phyloP scores from a whole-genome alignment of 2,329 filamentous ascomycete genomes.

The Sporothrix brunneoviolacea region DNA sequence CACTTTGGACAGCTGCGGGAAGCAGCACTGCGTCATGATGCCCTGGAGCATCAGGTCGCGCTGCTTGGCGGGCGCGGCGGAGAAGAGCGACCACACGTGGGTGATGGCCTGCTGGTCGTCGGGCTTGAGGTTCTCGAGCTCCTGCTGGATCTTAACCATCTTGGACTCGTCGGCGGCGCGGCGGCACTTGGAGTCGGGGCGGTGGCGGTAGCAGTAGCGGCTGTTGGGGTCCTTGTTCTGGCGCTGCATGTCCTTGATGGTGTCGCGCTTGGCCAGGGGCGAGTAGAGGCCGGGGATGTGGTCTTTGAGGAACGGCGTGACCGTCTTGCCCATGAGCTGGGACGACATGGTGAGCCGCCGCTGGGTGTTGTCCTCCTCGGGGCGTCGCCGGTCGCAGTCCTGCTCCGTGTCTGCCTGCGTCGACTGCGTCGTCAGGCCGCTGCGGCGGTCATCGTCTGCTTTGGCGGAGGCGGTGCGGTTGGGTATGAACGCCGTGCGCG shows the following conservation, averaged over 20 bases:
- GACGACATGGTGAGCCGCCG: slow-evolving; percentile 52
- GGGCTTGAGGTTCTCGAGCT: slow-evolving; percentile 73
- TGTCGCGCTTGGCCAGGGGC: slow-evolving; percentile 58
- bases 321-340: slow-evolving; percentile 67
- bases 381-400: slow-evolving; percentile 46
- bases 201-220: slow-evolving; percentile 92
- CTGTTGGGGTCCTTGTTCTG: slow-evolving; percentile 60
- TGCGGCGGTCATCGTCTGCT: slow-evolving; percentile 1
- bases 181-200: slow-evolving; percentile 88
- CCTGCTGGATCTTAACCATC: slow-evolving; percentile 90
- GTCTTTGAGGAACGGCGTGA: slow-evolving; percentile 81
- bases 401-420: slow-evolving; percentile 25
- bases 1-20: slow-evolving; percentile 90
- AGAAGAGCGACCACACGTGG: slow-evolving; percentile 97
- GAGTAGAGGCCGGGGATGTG: slow-evolving; percentile 89
- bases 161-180: slow-evolving; percentile 89
- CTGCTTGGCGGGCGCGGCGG: slow-evolving; percentile 86
- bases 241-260: slow-evolving; percentile 31
- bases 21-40: slow-evolving; percentile 93
- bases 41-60: slow-evolving; percentile 94
- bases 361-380: slow-evolving; percentile 42
- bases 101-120: slow-evolving; percentile 92
- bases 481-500: too few species aligned
- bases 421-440: slow-evolving; percentile 3
- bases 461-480: background rate